Conservation (phyloP, 2,329 filamentous ascomycete genomes). For the Epichloe sylvatica region DNA sequence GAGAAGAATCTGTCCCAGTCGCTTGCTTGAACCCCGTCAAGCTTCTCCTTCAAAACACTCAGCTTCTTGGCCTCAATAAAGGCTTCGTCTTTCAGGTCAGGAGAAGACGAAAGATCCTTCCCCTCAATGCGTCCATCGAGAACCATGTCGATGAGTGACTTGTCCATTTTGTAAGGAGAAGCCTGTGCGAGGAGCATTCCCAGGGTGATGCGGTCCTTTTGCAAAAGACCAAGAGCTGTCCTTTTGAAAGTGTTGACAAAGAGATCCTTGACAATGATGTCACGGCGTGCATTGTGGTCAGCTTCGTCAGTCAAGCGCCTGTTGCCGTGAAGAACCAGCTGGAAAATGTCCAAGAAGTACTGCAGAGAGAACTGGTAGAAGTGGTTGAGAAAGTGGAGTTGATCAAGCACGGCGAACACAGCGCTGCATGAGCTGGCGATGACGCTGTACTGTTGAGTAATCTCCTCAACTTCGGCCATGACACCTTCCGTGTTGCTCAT, state of each 20-base stretch:
- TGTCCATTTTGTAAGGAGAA: slow-evolving; percentile 92
- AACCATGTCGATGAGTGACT: slow-evolving; percentile 70
- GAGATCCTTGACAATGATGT: slow-evolving; percentile 80
- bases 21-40: slow-evolving; percentile 46
- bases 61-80: slow-evolving; percentile 57
- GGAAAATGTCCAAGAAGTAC: slow-evolving; percentile 97
- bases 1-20: slow-evolving; percentile 72
- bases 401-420: slow-evolving; percentile 91
- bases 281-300: slow-evolving; percentile 65
- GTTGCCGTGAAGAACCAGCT: slow-evolving; percentile 73
- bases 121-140: slow-evolving; percentile 66
- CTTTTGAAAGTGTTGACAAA: slow-evolving; percentile 87
- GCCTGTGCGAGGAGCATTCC: slow-evolving; percentile 92
- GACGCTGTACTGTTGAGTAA: slow-evolving; percentile 85
- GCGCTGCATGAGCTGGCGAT: slow-evolving; percentile 93
- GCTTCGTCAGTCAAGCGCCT: slow-evolving; percentile 55
- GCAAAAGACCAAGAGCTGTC: slow-evolving; percentile 82
- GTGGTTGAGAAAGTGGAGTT: slow-evolving; percentile 95
- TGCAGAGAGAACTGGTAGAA: slow-evolving; percentile 99
- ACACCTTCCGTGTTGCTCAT: slow-evolving; percentile 94
- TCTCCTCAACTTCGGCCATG: slow-evolving; percentile 93
- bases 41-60: slow-evolving; percentile 55
- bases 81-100: slow-evolving; percentile 50
- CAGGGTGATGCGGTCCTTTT: slow-evolving; percentile 81
- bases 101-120: slow-evolving; percentile 61